Conservation (phyloP, 805 yeast species). For the Kazachstania viticola region DNA sequence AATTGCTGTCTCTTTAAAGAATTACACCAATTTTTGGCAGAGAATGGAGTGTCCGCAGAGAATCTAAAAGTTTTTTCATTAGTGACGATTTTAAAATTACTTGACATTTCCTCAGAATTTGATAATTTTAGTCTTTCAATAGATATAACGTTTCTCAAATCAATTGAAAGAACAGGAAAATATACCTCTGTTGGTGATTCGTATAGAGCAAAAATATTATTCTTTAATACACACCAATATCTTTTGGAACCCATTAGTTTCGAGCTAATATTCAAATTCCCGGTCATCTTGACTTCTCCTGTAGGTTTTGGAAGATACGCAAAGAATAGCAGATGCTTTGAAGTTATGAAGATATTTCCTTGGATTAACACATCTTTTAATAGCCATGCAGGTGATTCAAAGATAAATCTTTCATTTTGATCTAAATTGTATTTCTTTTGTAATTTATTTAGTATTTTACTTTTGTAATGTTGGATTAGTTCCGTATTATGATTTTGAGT, state of each 20-base stretch:
- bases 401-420: slow-evolving; percentile 43
- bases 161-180: slow-evolving; percentile 70
- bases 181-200: slow-evolving; percentile 67
- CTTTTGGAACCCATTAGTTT: slow-evolving; percentile 26
- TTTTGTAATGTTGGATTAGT: neutral
- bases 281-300: slow-evolving; percentile 34
- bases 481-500: too few species aligned
- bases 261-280: slow-evolving; percentile 37
- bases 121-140: slow-evolving; percentile 36
- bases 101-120: slow-evolving; percentile 10
- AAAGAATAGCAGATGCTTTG: slow-evolving; percentile 53
- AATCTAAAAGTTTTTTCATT: slow-evolving; percentile 49
- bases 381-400: slow-evolving; percentile 70
- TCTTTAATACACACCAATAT: slow-evolving; percentile 72
- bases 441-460: slow-evolving; percentile 1
- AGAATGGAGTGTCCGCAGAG: slow-evolving; percentile 56
- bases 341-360: slow-evolving; percentile 73
- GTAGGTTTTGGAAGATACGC: slow-evolving; percentile 60
- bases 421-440: slow-evolving; percentile 30
- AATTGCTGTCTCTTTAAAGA: slow-evolving; percentile 66
- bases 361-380: slow-evolving; percentile 72
- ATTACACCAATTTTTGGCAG: slow-evolving; percentile 76
- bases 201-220: slow-evolving; percentile 58
- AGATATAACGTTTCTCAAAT: slow-evolving; percentile 48
- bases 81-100: slow-evolving; percentile 50